A percentile compares a stretch with the other conserved stretches of the same genome.
These are phyloP conservation scores for Myrmaecium sp. DNA, from an alignment of 2,329 filamentous ascomycete genomes.

Conservation along the genomic window DNA sequence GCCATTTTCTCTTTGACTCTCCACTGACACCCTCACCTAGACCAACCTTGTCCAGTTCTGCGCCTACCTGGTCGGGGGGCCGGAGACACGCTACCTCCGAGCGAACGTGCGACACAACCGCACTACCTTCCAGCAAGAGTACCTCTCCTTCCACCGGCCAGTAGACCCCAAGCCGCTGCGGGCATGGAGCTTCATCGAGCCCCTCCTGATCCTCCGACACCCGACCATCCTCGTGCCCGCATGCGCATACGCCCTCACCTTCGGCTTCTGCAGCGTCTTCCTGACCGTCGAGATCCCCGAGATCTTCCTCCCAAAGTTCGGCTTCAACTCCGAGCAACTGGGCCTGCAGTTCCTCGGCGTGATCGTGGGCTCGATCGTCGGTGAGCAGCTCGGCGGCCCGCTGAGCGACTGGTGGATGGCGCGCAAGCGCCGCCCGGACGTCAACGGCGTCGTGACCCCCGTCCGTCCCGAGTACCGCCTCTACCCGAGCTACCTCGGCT, in stretches of 20 bases:
- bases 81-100: constrained; percentile 38
- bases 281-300: constrained; percentile 43
- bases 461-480: constrained; percentile 40
- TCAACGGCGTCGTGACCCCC: constrained; percentile 11
- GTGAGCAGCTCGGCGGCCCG: constrained; percentile 40
- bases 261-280: constrained; percentile 36
- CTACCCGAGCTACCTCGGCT: constrained; percentile 40
- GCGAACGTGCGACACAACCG: constrained; percentile 17
- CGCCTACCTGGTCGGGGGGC: constrained; percentile 37
- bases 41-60: constrained; percentile 40
- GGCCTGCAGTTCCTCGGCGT: constrained; percentile 41
- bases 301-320: constrained; percentile 37
- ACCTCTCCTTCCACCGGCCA: constrained; percentile 26
- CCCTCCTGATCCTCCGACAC: constrained; percentile 29
- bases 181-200: constrained; percentile 34
- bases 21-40: constrained; percentile 11
- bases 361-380: constrained; percentile 39
- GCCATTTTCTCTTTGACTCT: no score
- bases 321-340: constrained; percentile 39
- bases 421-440: constrained; percentile 18
- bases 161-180: constrained; percentile 36
- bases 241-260: constrained; percentile 38
- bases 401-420: constrained; percentile 38
- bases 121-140: constrained; percentile 27
- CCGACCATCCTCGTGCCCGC: constrained; percentile 34